Evolutionary conservation across 2,329 filamentous ascomycete genomes (phyloP), one percentile per base, ranked within the genome.

Genomic region (Paradendryphiella salina): DNA sequence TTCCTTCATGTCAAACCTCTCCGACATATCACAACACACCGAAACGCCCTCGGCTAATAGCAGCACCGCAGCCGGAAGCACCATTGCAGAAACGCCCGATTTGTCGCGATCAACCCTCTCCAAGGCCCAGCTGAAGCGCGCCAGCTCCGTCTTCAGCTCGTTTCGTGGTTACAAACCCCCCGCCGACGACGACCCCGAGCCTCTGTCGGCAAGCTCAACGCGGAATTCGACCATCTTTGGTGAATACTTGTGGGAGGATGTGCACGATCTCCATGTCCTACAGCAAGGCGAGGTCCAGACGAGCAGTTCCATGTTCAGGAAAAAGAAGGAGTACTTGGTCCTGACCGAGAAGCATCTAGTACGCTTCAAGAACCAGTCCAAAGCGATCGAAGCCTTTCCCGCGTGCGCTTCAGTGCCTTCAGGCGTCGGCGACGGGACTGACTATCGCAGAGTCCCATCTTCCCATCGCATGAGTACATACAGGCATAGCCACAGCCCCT

Each of bases 311-410:
- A 83, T 89, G 79, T 87, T 88, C 72, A 78, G 85, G 67, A 88
- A 87, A 74, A 87, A 85, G 74, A 86, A 81, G 71, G 85, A 89
- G 67, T 89, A 87, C 62, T 75, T 89, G 46, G 86, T 89, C 11
- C 75, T 89, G 57, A 89, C 85, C 5, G 86, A 88, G 57, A 82
- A 80, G 5, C 84, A 88, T 68, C 73, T 89, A 47, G 73, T 88
- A 46, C 80, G 86, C 10, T 88, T 86, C 75, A 87, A 88, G 70
- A 86, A 76, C 62, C 84, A 87, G 59, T 74, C 77, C 36, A 86
- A 86, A 67, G 86, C 86, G 10, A 77, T 80, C 21, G 86, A 89
- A 50, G 75, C 79, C 32, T 89, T 88, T 60, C 78, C 80, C 37
- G 57, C 59, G 51, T 76, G 60, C 34, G 63, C 49, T 13, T 10